Base-by-base conservation (phyloP, 495 filamentous ascomycete genomes). In the Tuber magnatum region DNA sequence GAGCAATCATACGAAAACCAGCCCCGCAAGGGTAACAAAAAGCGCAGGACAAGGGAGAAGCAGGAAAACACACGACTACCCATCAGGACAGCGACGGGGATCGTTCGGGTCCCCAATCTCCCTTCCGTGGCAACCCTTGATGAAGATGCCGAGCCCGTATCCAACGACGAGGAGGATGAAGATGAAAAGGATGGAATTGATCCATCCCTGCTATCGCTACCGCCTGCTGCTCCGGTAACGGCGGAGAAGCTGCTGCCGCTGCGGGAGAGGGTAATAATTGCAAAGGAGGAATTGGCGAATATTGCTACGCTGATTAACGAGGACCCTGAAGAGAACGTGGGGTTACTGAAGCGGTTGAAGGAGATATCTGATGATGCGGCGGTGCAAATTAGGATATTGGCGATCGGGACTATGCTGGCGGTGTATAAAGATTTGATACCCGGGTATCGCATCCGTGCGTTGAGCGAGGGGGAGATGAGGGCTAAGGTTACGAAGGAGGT, bases 391-490 rank as follows among this genome's bases (percentile, higher is more conserved):
- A 90, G 91, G 85, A 95, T 93, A 81, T 86, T 99, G 71, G 92
- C 91, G 38, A 83, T 99, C 40, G 92, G 89, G 24, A 91, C 94
- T 32, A 94, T 97, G 83, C 86, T 94, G 81, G 90, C 94, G 10
- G 88, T 97, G n/a, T 99, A 93, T 84, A 96, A 94, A 82, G 94
- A 98, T 85, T 87, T 97, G 65, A 97, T 99, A 69, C 95, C 95
- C 0, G 95, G 94, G 10, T 99, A 98, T 80, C 88, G 95, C 48
- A 98, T 98, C 83, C 91, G 95, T 32, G 93, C 94, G 32, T 84
- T 92, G 9, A 86, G 86, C 3, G 92, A 94, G 65, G 90, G 91
- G 32, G 89, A 91, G 75, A 87, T 88, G 80, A 86, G 86, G 39
- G 90, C 88, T 48, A 97, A 95, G 84, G 82, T 98, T 7, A 97